Evolutionary conservation across 169 alveolate genomes (phyloP).

Genomic region (Eimeria acervulina): DNA sequence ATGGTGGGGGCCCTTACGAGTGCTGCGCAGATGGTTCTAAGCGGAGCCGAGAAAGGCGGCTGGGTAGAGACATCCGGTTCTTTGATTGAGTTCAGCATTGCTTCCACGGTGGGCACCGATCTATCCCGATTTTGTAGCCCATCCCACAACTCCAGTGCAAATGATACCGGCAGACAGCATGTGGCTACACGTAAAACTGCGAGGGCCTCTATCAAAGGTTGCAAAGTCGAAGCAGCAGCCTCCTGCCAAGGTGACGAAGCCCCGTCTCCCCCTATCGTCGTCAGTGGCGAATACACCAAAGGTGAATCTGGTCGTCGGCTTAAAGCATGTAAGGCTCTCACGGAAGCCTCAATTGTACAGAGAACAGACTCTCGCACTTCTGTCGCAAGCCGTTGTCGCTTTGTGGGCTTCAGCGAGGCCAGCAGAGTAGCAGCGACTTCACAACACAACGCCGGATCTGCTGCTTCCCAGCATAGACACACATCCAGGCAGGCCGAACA

Average conservation of each 20-base stretch:
- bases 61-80: slow-evolving; percentile 11
- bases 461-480: slow-evolving; percentile 62
- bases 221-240: slow-evolving; percentile 68
- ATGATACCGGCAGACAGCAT: slow-evolving; percentile 54
- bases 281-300: neutral
- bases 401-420: slow-evolving; percentile 67
- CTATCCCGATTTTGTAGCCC: neutral
- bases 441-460: slow-evolving; percentile 28
- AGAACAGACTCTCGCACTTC: slow-evolving; percentile 42
- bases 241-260: slow-evolving; percentile 17
- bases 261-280: neutral
- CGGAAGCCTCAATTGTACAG: slow-evolving; percentile 36
- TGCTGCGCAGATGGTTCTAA: slow-evolving; percentile 32
- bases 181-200: slow-evolving; percentile 60
- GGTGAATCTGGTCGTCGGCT: slow-evolving; percentile 46
- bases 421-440: slow-evolving; percentile 51
- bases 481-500: slow-evolving; percentile 62
- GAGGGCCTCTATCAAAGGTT: slow-evolving; percentile 51
- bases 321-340: neutral
- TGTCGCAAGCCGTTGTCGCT: slow-evolving; percentile 49
- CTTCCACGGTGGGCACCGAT: slow-evolving; percentile 13
- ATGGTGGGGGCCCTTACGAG: neutral
- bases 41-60: slow-evolving; percentile 51
- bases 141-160: slow-evolving; percentile 71
- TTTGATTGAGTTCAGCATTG: slow-evolving; percentile 1